These are phyloP conservation scores for Hippophae rhamnoides DNA, from an alignment of 306 rosid genomes.

Conservation along the genomic window DNA sequence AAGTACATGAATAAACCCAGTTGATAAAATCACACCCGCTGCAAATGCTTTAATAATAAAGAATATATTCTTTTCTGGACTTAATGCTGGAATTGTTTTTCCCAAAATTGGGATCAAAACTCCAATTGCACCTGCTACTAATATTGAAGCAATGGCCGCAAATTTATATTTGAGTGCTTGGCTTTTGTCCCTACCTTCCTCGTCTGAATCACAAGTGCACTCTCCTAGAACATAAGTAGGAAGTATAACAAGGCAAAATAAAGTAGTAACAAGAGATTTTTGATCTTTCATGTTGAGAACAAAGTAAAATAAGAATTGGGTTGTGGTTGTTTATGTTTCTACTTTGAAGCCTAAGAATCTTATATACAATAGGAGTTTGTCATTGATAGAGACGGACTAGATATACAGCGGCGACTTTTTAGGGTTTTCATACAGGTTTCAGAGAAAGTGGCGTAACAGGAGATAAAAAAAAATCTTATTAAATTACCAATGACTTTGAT, in stretches of 20 bases:
- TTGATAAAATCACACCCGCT: slow-evolving; percentile 64
- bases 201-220: slow-evolving; percentile 30
- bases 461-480: too few species aligned
- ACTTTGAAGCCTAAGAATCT: too few species aligned
- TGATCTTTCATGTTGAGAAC: slow-evolving; percentile 1
- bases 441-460: too few species aligned
- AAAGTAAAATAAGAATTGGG: background rate
- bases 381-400: too few species aligned
- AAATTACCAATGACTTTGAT: too few species aligned
- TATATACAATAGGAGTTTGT: too few species aligned
- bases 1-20: slow-evolving; percentile 72
- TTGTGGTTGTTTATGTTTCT: too few species aligned
- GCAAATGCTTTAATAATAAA: slow-evolving; percentile 64
- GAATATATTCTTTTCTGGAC: slow-evolving; percentile 49
- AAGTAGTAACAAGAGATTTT: background rate
- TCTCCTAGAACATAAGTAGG: slow-evolving; percentile 24
- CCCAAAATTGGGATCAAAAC: slow-evolving; percentile 58
- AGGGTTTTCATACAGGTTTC: too few species aligned
- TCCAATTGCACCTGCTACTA: slow-evolving; percentile 44
- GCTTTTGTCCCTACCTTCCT: slow-evolving; percentile 1
- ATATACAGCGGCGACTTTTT: too few species aligned
- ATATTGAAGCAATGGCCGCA: slow-evolving; percentile 41
- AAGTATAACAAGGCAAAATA: slow-evolving; percentile 1
- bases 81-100: slow-evolving; percentile 37
- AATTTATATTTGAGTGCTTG: slow-evolving; percentile 39